These are phyloP conservation scores for Leccinum fibrillosum DNA, from an alignment of 768 basidiomycete genomes.

Conservation along the genomic window DNA sequence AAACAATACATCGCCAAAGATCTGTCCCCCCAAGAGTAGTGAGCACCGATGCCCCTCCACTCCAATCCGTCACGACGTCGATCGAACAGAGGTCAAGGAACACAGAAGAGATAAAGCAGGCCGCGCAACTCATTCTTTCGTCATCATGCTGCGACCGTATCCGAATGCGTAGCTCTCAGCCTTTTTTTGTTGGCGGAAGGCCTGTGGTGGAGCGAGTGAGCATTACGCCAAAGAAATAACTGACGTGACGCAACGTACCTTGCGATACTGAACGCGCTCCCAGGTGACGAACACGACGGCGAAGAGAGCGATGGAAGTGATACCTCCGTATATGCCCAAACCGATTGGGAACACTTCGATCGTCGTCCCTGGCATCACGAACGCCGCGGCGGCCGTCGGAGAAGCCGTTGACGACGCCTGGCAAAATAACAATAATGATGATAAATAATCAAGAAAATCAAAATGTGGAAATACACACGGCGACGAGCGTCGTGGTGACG, in stretches of 20 bases:
- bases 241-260: constrained; percentile 44
- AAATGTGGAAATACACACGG: neutral
- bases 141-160: constrained; percentile 53
- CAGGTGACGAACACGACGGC: constrained; percentile 83
- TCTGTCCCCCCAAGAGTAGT: neutral
- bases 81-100: neutral
- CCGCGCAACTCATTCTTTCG: constrained; percentile 3
- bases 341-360: constrained; percentile 79
- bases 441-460: too few relatives aligned
- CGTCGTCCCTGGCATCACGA: constrained; percentile 68
- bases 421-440: neutral
- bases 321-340: constrained; percentile 79
- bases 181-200: constrained; percentile 71
- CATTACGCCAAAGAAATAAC: neutral
- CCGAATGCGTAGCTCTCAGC: constrained; percentile 61
- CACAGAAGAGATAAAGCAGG: neutral
- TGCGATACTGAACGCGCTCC: constrained; percentile 84
- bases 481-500: constrained; percentile 8
- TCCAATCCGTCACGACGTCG: neutral
- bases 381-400: constrained; percentile 35
- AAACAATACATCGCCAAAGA: neutral
- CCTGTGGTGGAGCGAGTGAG: constrained; percentile 37
- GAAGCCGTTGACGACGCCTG: constrained; percentile 29
- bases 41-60: neutral
- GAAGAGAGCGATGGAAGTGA: constrained; percentile 79